Evolutionary conservation across 345 rosid genomes (phyloP).

Genomic region (Eutrema japonicum): DNA sequence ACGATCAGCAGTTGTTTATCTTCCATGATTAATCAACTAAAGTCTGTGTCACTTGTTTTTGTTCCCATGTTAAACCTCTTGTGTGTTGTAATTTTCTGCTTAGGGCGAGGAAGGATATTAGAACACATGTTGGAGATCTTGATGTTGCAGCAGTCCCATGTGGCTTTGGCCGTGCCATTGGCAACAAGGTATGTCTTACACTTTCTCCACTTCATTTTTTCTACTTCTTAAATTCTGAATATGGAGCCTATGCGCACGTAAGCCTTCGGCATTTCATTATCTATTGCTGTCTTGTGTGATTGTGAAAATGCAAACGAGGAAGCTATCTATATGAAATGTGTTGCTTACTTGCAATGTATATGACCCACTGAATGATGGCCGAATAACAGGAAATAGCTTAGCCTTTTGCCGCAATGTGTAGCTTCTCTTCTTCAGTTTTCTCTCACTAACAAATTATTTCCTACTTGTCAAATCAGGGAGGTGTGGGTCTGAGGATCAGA

Average conservation of each 20-base stretch:
- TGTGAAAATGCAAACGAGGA: neutral
- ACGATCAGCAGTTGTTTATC: neutral
- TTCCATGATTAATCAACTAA: neutral
- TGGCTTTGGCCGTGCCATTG: conserved; percentile 98
- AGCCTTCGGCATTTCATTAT: neutral
- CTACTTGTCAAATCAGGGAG: conserved; percentile 58
- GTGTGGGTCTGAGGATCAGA: conserved; percentile 81
- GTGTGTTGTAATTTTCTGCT: conserved; percentile 35
- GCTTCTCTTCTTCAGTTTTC: neutral
- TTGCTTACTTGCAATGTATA: neutral
- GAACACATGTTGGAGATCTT: conserved; percentile 90
- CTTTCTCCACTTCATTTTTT: neutral
- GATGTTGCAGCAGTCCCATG: conserved; percentile 98
- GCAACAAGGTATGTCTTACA: conserved; percentile 69
- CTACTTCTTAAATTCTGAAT: neutral
- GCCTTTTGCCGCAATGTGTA: too few species aligned
- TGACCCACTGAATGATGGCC: too few species aligned
- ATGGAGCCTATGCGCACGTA: neutral
- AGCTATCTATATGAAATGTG: neutral
- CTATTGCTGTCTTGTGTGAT: neutral
- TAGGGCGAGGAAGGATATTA: conserved; percentile 89
- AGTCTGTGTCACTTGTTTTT: neutral
- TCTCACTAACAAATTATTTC: neutral
- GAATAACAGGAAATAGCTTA: too few species aligned
- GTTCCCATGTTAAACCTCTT: conserved; percentile 1